Conservation (phyloP, 257 asterid genomes). For the Hygrophila difformis region DNA sequence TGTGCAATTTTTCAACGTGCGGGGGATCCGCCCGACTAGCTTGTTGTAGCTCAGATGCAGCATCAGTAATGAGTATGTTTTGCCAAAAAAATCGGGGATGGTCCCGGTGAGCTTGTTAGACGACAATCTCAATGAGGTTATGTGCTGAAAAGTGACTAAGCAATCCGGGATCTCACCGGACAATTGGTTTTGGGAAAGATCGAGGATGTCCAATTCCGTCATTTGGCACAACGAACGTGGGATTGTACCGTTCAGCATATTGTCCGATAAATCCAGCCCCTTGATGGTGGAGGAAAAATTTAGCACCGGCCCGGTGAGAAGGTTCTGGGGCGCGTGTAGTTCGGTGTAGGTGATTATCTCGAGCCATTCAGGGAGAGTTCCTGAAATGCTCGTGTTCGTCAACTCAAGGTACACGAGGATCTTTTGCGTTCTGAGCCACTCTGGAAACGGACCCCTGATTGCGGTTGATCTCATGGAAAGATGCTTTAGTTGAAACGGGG, state of each 20-base stretch:
- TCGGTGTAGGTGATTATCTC: background rate
- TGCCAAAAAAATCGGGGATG: slow-evolving; percentile 8
- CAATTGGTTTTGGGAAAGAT: background rate
- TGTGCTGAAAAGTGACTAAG: background rate
- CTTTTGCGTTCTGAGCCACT: slow-evolving; percentile 13
- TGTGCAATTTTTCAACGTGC: background rate
- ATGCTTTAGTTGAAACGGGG: background rate
- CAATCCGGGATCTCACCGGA: slow-evolving; percentile 3
- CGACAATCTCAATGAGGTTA: background rate
- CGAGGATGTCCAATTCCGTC: background rate
- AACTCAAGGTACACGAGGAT: background rate
- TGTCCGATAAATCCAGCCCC: background rate
- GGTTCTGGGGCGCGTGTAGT: background rate
- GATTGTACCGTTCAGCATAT: slow-evolving; percentile 3
- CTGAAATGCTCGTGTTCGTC: slow-evolving; percentile 9
- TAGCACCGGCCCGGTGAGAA: background rate
- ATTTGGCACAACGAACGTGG: slow-evolving; percentile 9
- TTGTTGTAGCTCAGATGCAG: slow-evolving; percentile 5
- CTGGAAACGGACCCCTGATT: slow-evolving; percentile 15
- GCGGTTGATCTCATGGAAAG: background rate
- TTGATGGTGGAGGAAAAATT: background rate
- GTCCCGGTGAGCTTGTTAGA: slow-evolving; percentile 2
- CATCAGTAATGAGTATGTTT: background rate
- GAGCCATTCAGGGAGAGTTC: slow-evolving; percentile 10
- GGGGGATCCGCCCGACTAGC: background rate